A percentile compares a stretch with the other conserved stretches of the same genome.
phyloP scores from a whole-genome alignment of 768 basidiomycete species.

The Gymnopilus dilepis region DNA sequence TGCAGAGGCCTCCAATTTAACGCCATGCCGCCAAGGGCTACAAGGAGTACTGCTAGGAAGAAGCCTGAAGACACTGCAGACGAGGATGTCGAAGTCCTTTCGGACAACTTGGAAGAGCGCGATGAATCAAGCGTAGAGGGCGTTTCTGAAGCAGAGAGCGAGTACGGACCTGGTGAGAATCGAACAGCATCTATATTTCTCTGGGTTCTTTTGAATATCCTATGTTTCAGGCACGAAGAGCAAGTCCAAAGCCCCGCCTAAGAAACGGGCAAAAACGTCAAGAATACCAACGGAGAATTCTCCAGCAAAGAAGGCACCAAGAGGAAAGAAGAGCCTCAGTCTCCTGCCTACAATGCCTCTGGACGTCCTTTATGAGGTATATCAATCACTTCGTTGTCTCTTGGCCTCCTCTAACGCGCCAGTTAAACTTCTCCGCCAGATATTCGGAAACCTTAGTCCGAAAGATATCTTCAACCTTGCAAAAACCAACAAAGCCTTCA shows the following conservation, averaged over 20 bases:
- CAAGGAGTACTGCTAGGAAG: background rate
- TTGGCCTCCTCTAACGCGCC: background rate
- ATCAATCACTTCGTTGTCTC: too few species aligned
- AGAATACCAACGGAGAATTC: background rate
- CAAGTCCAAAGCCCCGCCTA: background rate
- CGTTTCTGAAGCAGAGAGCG: background rate
- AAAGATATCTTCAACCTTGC: slow-evolving; percentile 32
- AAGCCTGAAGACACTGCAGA: background rate
- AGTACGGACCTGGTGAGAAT: background rate
- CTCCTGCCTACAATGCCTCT: slow-evolving; percentile 30
- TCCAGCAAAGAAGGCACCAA: background rate
- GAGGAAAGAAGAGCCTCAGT: slow-evolving; percentile 18
- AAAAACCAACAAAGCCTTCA: slow-evolving; percentile 28
- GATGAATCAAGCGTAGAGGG: background rate
- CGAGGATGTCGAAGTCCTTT: too few species aligned
- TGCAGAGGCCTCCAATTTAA: too few species aligned
- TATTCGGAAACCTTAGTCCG: slow-evolving; percentile 27
- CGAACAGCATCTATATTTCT: background rate
- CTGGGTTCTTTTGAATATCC: background rate
- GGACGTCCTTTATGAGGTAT: slow-evolving; percentile 31
- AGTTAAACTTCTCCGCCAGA: slow-evolving; percentile 14
- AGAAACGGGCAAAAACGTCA: slow-evolving; percentile 7
- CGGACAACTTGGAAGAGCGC: background rate
- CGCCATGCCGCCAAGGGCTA: background rate
- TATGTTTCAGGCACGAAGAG: background rate